Base-by-base conservation (phyloP, 2,329 filamentous ascomycete genomes). In the Pyrenophora tritici-repentis region DNA sequence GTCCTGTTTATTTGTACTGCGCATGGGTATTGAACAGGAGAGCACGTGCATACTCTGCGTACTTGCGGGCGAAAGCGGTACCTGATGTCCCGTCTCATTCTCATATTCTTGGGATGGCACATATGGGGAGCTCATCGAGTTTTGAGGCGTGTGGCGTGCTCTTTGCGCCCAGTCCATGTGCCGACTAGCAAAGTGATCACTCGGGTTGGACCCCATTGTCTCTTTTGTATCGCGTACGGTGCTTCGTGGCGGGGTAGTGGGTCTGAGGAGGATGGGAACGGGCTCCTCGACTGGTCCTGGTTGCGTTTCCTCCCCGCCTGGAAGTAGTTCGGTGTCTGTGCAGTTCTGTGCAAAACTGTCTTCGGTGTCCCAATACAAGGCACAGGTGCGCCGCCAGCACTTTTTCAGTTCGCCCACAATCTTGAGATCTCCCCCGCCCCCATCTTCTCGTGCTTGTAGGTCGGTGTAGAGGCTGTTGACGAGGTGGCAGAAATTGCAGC, bases 391-490 rank as follows among this genome's bases (percentile, higher is more conserved):
- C 71, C 92, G 87, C 94, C 94, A 99, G 70, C 94, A 97, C 71
- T 96, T 95, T 73, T 99, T 99, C 56, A 99, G 78, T 73, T 99
- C 94, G 24, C 88, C 86, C 31, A 99, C 80, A 59, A 97, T 96
- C 73, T 97, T 97, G 52, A 96, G 73, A 64, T 88, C 85, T 40
- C 84, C 86, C 45, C 78, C 79, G 29, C 83, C 82, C 36, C 79
- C 77, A 56, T 80, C 78, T 44, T 75, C 69, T 44, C 82, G 77
- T 40, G 74, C 72, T 46, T 76, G 79, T 29, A 87, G 75, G 47
- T 80, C 75, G 24, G 73, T 67, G 49, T 83, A 82, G 47, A 88
- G 70, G 18, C 71, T 70, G 70, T 97, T 97, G 51, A 97, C 80
- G 7, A 91, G 80, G 26, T 86, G 80, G 74, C 93, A 97, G 68